phyloP scores from a whole-genome alignment of 345 rosid genomes.

The Trapa incisa region DNA sequence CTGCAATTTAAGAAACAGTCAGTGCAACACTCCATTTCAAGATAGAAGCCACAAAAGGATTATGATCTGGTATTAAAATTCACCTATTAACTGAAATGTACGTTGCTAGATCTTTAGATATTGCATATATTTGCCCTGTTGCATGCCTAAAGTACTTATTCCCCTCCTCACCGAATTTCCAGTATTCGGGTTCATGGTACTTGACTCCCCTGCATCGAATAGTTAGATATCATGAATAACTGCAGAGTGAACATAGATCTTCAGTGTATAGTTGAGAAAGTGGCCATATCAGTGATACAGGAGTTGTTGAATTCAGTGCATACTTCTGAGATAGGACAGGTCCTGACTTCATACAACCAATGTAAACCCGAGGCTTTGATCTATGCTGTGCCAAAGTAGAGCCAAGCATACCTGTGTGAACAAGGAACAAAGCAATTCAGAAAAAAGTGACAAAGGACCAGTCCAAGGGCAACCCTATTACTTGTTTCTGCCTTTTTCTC shows the following conservation, averaged over 20 bases:
- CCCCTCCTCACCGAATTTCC: slow-evolving; percentile 97
- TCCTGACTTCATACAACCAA: slow-evolving; percentile 98
- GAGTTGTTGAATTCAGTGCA: slow-evolving; percentile 1
- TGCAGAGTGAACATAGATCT: neutral
- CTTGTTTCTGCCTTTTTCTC: no score
- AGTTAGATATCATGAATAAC: slow-evolving; percentile 3
- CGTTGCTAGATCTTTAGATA: slow-evolving; percentile 89
- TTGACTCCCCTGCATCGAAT: slow-evolving; percentile 53
- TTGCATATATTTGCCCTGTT: slow-evolving; percentile 82
- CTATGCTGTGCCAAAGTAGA: slow-evolving; percentile 76
- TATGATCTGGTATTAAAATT: slow-evolving; percentile 1
- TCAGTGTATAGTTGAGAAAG: neutral
- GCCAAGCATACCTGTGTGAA: slow-evolving; percentile 50
- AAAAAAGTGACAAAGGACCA: neutral
- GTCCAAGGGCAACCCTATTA: neutral
- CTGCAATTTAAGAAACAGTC: slow-evolving; percentile 19
- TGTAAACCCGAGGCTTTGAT: slow-evolving; percentile 63
- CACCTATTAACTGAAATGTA: slow-evolving; percentile 75
- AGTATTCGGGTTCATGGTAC: slow-evolving; percentile 88
- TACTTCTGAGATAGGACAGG: slow-evolving; percentile 89
- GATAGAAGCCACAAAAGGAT: neutral
- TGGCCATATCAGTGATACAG: neutral
- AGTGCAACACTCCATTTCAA: neutral
- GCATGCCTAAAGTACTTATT: slow-evolving; percentile 94
- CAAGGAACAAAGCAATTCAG: neutral